Percentiles rank a stretch among this genome's conserved stretches.
phyloP scores from a whole-genome alignment of 2,329 filamentous ascomycete genomes.

The Fusarium denticulatum region DNA sequence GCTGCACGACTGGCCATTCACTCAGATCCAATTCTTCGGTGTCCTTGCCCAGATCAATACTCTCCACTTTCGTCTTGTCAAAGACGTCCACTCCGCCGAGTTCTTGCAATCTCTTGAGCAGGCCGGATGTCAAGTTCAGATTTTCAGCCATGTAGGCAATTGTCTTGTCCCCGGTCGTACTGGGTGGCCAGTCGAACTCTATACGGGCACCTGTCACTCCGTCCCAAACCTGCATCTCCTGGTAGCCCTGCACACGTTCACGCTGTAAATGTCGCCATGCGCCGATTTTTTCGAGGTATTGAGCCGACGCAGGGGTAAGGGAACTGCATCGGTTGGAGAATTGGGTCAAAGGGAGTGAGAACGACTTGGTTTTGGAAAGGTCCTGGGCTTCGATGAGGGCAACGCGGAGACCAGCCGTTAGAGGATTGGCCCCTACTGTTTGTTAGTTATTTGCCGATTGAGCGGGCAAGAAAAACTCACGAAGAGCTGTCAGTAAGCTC shows the following conservation, averaged over 20 bases:
- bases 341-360: conserved; percentile 71
- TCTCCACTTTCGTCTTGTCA: conserved; percentile 79
- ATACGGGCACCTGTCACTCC: conserved; percentile 88
- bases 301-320: conserved; percentile 87
- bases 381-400: conserved; percentile 93
- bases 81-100: conserved; percentile 76
- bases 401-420: conserved; percentile 80
- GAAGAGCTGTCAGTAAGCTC: conserved; percentile 80
- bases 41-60: conserved; percentile 79
- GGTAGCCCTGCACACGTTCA: conserved; percentile 83
- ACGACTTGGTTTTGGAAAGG: conserved; percentile 73
- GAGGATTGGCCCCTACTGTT: conserved; percentile 73
- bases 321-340: conserved; percentile 98
- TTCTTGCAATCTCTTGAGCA: conserved; percentile 77
- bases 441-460: neutral
- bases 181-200: conserved; percentile 80
- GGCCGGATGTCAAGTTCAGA: conserved; percentile 81
- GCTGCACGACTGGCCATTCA: conserved; percentile 85
- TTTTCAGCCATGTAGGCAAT: conserved; percentile 99
- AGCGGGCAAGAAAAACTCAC: conserved; percentile 54
- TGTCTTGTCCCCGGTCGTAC: conserved; percentile 62
- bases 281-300: conserved; percentile 83
- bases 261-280: conserved; percentile 82
- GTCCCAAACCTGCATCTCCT: conserved; percentile 99
- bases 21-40: conserved; percentile 78